Conservation (phyloP, 192 early-diverging fungal genomes). For the Coemansia sp. region DNA sequence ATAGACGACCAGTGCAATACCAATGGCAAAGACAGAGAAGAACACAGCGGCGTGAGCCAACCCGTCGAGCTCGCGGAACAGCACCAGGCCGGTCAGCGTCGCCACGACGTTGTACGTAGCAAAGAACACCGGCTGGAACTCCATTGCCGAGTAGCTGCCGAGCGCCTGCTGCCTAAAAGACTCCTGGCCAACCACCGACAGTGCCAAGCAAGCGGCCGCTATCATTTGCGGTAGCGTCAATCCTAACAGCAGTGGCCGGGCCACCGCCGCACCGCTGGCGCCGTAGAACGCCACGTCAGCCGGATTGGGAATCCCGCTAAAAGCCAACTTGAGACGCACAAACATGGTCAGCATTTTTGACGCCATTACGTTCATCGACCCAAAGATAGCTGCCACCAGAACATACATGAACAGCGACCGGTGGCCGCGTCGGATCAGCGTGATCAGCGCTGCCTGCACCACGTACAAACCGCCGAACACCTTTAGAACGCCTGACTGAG, state of each 20-base stretch:
- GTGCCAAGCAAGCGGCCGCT: constrained; percentile 24
- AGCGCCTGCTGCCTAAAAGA: constrained; percentile 50
- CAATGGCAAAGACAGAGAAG: constrained; percentile 25
- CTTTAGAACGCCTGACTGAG: constrained; percentile 30
- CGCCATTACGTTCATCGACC: constrained; percentile 51
- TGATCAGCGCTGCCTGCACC: constrained; percentile 23
- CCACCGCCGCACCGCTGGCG: constrained; percentile 12
- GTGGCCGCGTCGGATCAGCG: constrained; percentile 19
- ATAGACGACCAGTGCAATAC: constrained; percentile 39
- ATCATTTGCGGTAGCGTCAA: constrained; percentile 25
- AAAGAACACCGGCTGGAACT: constrained; percentile 55
- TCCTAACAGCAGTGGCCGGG: constrained; percentile 8
- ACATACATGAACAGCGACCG: constrained; percentile 42
- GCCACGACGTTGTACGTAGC: constrained; percentile 50
- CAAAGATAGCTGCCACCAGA: constrained; percentile 43
- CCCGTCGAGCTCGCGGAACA: constrained; percentile 46
- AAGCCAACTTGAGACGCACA: constrained; percentile 30
- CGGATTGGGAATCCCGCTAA: constrained; percentile 24
- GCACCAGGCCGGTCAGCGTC: constrained; percentile 35
- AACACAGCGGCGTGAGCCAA: constrained; percentile 31
- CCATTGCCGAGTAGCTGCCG: constrained; percentile 45
- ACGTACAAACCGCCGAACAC: constrained; percentile 23
- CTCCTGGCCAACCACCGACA: constrained; percentile 50
- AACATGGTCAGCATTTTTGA: constrained; percentile 50
- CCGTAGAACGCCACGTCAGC: constrained; percentile 45